A percentile compares a stretch with the other conserved stretches of the same genome.
Evolutionary conservation across 2,329 filamentous ascomycete species (phyloP).

Genomic region (Diaporthe citrichinensis): DNA sequence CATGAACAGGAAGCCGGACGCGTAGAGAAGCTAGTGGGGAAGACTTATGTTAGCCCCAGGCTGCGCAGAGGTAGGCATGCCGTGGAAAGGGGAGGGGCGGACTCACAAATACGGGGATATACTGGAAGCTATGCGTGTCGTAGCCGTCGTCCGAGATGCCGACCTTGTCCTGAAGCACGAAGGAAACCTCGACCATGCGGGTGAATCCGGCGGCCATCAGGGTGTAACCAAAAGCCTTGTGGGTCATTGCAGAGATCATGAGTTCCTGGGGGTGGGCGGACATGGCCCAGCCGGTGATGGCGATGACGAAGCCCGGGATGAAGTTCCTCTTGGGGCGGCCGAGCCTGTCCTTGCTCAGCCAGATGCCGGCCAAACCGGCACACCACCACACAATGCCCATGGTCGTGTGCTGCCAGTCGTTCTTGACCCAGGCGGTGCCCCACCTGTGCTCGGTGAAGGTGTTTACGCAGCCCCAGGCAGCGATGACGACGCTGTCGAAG

Average conservation of each 20-base stretch:
- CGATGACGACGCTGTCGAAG: conserved; percentile 92
- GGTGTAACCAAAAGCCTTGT: conserved; percentile 92
- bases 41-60: conserved; percentile 39
- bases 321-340: conserved; percentile 93
- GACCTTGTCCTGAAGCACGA: conserved; percentile 82
- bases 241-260: conserved; percentile 87
- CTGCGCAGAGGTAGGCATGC: too few relatives aligned
- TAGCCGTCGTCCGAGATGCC: conserved; percentile 76
- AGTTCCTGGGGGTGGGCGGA: conserved; percentile 89
- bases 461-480: conserved; percentile 96
- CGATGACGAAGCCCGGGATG: conserved; percentile 89
- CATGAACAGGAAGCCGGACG: conserved; percentile 97
- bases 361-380: conserved; percentile 90
- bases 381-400: conserved; percentile 99
- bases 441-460: conserved; percentile 98
- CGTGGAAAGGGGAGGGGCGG: neutral
- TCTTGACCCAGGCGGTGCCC: conserved; percentile 89
- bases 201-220: conserved; percentile 90
- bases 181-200: conserved; percentile 91
- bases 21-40: conserved; percentile 80
- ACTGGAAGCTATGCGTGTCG: conserved; percentile 75
- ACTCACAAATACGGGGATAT: conserved; percentile 70
- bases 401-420: conserved; percentile 97
- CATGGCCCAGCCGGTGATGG: conserved; percentile 97
- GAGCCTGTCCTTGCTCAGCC: conserved; percentile 87